phyloP scores from a whole-genome alignment of 495 filamentous ascomycete genomes.

The Aspergillus affinis region DNA sequence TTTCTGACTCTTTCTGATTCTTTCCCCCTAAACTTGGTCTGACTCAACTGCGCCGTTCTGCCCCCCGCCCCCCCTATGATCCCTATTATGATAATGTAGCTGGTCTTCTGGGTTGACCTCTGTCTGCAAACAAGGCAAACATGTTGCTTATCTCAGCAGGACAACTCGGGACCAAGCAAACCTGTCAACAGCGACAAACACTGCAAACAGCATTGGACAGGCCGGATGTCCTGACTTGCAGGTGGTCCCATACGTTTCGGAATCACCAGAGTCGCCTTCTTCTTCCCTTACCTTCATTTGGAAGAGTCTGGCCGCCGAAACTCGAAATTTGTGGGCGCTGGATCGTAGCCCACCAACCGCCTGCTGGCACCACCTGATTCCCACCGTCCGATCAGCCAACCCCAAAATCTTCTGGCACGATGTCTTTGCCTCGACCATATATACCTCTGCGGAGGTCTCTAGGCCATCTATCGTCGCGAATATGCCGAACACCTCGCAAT shows the following conservation, averaged over 20 bases:
- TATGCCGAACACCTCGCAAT: slow-evolving; percentile 23
- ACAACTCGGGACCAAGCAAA: neutral
- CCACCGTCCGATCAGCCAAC: slow-evolving; percentile 19
- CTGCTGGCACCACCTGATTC: slow-evolving; percentile 19
- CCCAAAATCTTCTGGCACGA: slow-evolving; percentile 17
- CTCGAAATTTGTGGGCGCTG: neutral
- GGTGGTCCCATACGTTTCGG: slow-evolving; percentile 21
- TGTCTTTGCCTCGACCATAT: slow-evolving; percentile 38
- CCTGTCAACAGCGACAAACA: slow-evolving; percentile 22
- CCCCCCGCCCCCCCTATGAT: no score
- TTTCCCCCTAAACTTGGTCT: neutral
- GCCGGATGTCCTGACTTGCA: slow-evolving; percentile 7
- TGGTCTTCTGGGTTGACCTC: no score
- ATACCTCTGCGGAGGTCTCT: slow-evolving; percentile 42
- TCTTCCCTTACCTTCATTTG: neutral
- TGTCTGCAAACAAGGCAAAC: slow-evolving; percentile 12
- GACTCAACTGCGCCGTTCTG: neutral
- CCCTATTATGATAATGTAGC: no score
- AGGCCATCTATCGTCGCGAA: slow-evolving; percentile 26
- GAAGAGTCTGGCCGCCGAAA: neutral
- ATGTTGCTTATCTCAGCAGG: slow-evolving; percentile 22
- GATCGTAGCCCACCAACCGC: neutral
- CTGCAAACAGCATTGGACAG: slow-evolving; percentile 24
- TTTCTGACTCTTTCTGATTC: no score
- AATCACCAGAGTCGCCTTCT: neutral